Base-by-base conservation (phyloP, 208 protist genomes). In the Strigomonas culicis region DNA sequence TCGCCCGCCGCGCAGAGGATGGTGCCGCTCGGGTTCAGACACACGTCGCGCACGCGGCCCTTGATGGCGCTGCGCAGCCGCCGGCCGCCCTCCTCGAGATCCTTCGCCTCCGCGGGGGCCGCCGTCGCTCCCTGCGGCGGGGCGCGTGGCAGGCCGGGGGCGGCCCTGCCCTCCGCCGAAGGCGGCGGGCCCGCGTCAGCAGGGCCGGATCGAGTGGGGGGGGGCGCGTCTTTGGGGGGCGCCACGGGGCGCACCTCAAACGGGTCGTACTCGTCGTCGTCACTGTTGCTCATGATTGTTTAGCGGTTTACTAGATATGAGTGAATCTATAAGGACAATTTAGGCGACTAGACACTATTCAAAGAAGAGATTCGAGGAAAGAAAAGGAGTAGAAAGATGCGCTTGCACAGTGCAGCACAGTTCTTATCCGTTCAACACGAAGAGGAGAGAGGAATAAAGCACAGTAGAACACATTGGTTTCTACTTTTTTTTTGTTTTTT, bases 1-100 rank as follows among this genome's bases (percentile, higher is more conserved):
- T 90, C 84, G 27, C 81, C 79, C n/a, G 72, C 83, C 4, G 83
- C 77, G 59, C 83, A 90, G 24, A 93, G 71, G 0, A 69, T 67
- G 1, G 77, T 81, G 21, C 81, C 83, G 2, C 55, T 58, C 17
- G 72, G 72, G 56, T 72, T 88, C 25, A 90, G 51, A 25, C 75
- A 74, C 15, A 90, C 30, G n/a, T 75, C 86, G 52, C 81, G 81
- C 28, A 86, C 60, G 27, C 82, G 76, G 21, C 79, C 83, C 56
- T 78, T 79, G 63, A 82, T 81, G 27, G 69, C 71, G 36, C 67
- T 72, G 66, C 55, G 71, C 53, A 88, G 76, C 53, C 72, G 73
- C 41, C 71, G 50, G 21, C 72, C 55, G 17, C 32, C 41, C 31
- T 58, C 57, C 11, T 27, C 41, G 28, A 53, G 58, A 1, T 63